These are phyloP conservation scores for Boletus eberwhitei DNA, from an alignment of 768 basidiomycete genomes.

Conservation along the genomic window DNA sequence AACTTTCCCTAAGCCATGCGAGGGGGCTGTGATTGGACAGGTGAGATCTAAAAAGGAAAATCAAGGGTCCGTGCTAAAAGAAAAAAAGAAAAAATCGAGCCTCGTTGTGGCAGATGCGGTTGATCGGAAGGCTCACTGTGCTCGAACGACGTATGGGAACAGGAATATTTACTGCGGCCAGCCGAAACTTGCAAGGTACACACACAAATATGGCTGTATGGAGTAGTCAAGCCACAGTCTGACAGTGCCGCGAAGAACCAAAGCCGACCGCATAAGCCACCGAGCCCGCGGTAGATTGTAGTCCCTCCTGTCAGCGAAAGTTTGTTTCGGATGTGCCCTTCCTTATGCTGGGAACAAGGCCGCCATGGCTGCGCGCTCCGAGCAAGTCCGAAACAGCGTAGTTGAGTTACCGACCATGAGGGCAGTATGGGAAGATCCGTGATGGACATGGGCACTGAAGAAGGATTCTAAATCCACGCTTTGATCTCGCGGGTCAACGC, in stretches of 20 bases:
- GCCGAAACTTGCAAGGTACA: too few species aligned
- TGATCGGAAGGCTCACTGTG: too few species aligned
- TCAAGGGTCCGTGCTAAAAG: not conserved
- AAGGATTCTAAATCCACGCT: conserved; percentile 8
- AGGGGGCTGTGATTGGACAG: conserved; percentile 6
- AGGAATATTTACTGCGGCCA: too few species aligned
- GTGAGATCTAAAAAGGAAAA: conserved; percentile 5
- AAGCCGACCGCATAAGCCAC: too few species aligned
- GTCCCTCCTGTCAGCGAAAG: conserved; percentile 9
- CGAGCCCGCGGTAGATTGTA: conserved; percentile 5
- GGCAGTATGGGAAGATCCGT: conserved; percentile 11
- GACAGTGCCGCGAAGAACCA: conserved; percentile 1
- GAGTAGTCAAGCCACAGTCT: too few species aligned
- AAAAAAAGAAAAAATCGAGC: too few species aligned
- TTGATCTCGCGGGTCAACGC: too few species aligned
- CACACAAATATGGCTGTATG: too few species aligned
- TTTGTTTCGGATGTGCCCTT: conserved; percentile 3
- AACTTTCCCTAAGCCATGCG: conserved; percentile 13
- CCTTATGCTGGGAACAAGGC: conserved; percentile 5
- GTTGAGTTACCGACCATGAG: conserved; percentile 10
- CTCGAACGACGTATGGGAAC: too few species aligned
- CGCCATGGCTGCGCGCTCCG: conserved; percentile 4
- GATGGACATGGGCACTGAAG: not conserved
- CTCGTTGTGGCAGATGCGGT: too few species aligned
- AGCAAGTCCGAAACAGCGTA: conserved; percentile 5